These are phyloP conservation scores for Morella rubra DNA, from an alignment of 306 rosid genomes.

Conservation along the genomic window DNA sequence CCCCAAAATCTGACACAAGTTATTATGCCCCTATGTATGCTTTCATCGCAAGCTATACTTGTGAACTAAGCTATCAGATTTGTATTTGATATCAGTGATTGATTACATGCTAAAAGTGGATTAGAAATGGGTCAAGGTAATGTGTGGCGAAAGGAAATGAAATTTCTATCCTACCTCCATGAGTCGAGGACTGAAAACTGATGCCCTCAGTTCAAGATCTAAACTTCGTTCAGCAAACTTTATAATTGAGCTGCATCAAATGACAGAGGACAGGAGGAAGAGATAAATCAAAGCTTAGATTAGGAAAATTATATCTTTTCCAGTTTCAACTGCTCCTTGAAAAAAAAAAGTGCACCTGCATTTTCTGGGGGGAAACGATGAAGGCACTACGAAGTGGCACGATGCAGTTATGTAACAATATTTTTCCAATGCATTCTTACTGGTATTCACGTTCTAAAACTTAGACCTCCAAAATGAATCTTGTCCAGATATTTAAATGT, in stretches of 20 bases:
- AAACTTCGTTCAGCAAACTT: slow-evolving; percentile 83
- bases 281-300: slow-evolving; percentile 6
- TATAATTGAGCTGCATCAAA: slow-evolving; percentile 77
- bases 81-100: slow-evolving; percentile 3
- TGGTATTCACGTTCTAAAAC: neutral
- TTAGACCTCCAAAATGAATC: neutral
- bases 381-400: neutral
- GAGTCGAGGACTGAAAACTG: slow-evolving; percentile 94
- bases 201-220: slow-evolving; percentile 68
- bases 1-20: neutral
- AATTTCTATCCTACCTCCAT: slow-evolving; percentile 70
- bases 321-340: neutral
- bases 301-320: slow-evolving; percentile 6
- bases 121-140: slow-evolving; percentile 13
- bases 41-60: neutral
- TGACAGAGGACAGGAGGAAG: slow-evolving; percentile 18
- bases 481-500: neutral
- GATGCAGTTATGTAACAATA: neutral
- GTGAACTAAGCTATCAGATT: neutral
- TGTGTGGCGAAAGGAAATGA: slow-evolving; percentile 25
- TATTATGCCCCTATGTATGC: neutral
- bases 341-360: neutral
- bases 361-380: neutral
- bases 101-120: slow-evolving; percentile 3
- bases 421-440: neutral